Evolutionary conservation across 2,329 filamentous ascomycete species (phyloP).

Genomic region (Elsinoe australis): DNA sequence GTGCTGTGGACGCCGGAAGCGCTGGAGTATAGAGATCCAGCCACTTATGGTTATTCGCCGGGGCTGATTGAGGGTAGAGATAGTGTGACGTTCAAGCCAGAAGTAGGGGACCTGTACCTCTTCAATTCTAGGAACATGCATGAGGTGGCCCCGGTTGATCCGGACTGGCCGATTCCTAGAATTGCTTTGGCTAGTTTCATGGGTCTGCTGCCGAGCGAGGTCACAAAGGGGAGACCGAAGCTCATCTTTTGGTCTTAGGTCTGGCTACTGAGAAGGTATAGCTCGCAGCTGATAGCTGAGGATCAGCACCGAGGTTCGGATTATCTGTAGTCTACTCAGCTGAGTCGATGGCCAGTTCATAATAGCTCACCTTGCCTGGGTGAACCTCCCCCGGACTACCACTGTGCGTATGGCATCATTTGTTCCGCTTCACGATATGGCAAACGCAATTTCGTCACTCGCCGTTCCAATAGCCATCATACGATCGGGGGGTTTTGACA

Average conservation of each 20-base stretch:
- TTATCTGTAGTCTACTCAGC: too few relatives aligned
- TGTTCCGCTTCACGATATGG: too few relatives aligned
- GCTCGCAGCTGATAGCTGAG: too few relatives aligned
- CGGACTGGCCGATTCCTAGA: not conserved
- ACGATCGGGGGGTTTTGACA: too few relatives aligned
- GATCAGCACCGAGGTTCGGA: too few relatives aligned
- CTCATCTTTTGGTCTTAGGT: conserved; percentile 8
- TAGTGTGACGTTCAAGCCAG: conserved; percentile 1
- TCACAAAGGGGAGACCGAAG: not conserved
- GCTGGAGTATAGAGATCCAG: not conserved
- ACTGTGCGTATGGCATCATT: too few relatives aligned
- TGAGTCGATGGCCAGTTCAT: too few relatives aligned
- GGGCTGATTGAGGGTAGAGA: not conserved
- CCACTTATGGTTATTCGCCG: not conserved
- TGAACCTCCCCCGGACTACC: too few relatives aligned
- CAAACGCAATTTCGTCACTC: too few relatives aligned
- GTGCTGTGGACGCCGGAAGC: not conserved
- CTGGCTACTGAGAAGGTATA: too few relatives aligned
- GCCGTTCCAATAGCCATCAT: too few relatives aligned
- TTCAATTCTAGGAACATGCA: conserved; percentile 12
- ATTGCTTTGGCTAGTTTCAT: conserved; percentile 6
- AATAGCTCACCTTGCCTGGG: too few relatives aligned
- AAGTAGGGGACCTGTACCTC: not conserved
- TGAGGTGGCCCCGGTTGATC: conserved; percentile 2
- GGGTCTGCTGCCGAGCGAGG: not conserved